phyloP scores from a whole-genome alignment of 2,329 filamentous ascomycete genomes.

The Colletotrichum spinosum region DNA sequence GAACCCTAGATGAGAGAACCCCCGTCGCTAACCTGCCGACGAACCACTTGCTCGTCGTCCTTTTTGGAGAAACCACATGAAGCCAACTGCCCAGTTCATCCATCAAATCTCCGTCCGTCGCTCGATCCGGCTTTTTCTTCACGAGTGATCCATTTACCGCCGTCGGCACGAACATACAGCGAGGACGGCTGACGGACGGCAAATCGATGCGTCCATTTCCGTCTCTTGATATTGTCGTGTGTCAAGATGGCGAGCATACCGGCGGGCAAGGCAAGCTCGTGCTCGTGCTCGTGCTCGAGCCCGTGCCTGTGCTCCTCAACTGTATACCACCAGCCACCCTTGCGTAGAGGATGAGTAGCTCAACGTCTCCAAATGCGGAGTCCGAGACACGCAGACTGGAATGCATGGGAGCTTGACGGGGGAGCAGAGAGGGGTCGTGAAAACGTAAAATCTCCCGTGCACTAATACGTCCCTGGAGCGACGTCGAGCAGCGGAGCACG shows the following conservation, averaged over 20 bases:
- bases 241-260: neutral
- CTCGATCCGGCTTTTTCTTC: too few species aligned
- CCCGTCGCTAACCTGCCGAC: conserved; percentile 1
- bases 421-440: conserved; percentile 17
- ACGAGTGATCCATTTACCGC: neutral
- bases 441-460: conserved; percentile 25
- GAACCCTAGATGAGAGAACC: conserved; percentile 22
- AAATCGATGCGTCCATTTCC: neutral
- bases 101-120: neutral
- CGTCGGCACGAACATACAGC: conserved; percentile 11
- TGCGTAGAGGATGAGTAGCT: conserved; percentile 17
- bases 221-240: conserved; percentile 6
- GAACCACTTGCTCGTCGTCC: conserved; percentile 23
- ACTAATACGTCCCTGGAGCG: neutral
- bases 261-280: conserved; percentile 4
- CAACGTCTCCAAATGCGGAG: conserved; percentile 33
- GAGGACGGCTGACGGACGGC: conserved; percentile 4
- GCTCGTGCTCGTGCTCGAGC: conserved; percentile 3
- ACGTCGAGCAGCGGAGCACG: neutral
- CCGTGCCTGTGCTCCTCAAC: too few species aligned
- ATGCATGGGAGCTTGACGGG: conserved; percentile 25
- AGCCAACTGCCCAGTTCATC: conserved; percentile 5
- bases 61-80: conserved; percentile 32
- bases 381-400: conserved; percentile 23
- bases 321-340: conserved; percentile 4